Base-by-base conservation (phyloP, 495 filamentous ascomycete species). In the Talaromyces trachyspermus region DNA sequence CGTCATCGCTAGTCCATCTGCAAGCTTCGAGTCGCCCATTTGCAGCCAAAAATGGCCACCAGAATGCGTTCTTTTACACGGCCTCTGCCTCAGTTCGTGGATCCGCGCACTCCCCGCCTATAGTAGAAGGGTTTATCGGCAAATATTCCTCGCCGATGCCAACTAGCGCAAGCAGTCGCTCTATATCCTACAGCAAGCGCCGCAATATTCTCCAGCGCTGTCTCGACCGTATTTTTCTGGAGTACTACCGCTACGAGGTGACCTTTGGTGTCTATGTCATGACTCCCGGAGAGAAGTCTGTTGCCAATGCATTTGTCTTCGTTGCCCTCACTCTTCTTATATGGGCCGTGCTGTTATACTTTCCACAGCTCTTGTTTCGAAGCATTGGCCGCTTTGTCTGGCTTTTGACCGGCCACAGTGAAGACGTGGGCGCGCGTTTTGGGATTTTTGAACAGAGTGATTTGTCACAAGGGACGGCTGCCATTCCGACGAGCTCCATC, bases 221-320 rank as follows among this genome's bases (percentile, higher is more conserved):
- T 29, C 47, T 74, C 45, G 72, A 76, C 44, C 76, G 76, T 58
- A 64, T 85, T 20, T 73, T 74, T 51, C 72, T 81, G 40, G 84
- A 84, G 59, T 77, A 80, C 52, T 88, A 88, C 59, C 84, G 85
- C 55, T 86, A 86, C 58, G 83, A 86, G 60, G 84, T 86, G 50
- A 86, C 84, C 7, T 83, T 83, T 57, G 75, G 79, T 26, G 66
- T 86, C 18, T 88, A 88, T 61, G 85, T 86, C 66, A 71, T 88
- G 54, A 86, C 81, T 0, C 75, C 80, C 12, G 78, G 70, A 18
- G 84, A 88, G 64, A 85, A 84, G 49, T 74, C 85, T 48, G 77
- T 85, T 43, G 80, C 85, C 62, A 86, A 73, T 44, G 51, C 61
- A n/a, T 70, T 69, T 43, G 65, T 73, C 15, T 36, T 71, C 0